phyloP scores from a whole-genome alignment of 2,329 filamentous ascomycete genomes.

The Pezicula radicicola region DNA sequence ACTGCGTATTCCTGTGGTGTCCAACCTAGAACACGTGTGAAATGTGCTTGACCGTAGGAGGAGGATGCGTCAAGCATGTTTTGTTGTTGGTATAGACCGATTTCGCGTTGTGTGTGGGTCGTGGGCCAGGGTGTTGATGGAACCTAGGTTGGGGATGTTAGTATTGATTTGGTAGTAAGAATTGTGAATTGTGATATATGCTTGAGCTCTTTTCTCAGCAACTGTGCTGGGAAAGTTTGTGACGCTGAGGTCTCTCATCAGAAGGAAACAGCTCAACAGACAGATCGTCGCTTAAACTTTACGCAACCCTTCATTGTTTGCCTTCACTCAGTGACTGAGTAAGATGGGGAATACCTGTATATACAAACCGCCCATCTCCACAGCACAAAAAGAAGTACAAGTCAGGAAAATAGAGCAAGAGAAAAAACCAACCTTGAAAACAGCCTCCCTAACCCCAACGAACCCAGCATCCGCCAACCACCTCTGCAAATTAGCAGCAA shows the following conservation, averaged over 20 bases:
- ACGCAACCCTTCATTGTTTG: no score
- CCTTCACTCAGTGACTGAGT: no score
- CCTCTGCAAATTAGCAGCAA: constrained; percentile 10
- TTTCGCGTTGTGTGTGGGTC: constrained; percentile 31
- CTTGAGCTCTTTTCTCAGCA: no score
- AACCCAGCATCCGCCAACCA: constrained; percentile 36
- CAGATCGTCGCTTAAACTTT: no score
- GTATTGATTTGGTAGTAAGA: no score
- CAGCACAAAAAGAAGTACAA: neutral
- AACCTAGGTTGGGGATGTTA: neutral
- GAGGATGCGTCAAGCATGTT: constrained; percentile 16
- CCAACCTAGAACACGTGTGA: constrained; percentile 28
- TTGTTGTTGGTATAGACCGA: constrained; percentile 28
- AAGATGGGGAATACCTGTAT: no score
- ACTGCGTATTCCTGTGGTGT: constrained; percentile 21
- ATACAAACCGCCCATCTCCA: no score
- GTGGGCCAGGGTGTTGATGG: constrained; percentile 34
- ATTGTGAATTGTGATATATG: no score
- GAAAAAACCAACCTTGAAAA: constrained; percentile 6
- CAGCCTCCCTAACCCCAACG: constrained; percentile 14
- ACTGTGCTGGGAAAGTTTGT: no score
- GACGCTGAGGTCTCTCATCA: no score
- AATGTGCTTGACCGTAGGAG: constrained; percentile 17
- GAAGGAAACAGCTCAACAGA: no score
- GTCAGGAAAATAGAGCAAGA: neutral